These are phyloP conservation scores for Tetracladium maxilliforme DNA, from an alignment of 2,329 filamentous ascomycete species.

Conservation along the genomic window DNA sequence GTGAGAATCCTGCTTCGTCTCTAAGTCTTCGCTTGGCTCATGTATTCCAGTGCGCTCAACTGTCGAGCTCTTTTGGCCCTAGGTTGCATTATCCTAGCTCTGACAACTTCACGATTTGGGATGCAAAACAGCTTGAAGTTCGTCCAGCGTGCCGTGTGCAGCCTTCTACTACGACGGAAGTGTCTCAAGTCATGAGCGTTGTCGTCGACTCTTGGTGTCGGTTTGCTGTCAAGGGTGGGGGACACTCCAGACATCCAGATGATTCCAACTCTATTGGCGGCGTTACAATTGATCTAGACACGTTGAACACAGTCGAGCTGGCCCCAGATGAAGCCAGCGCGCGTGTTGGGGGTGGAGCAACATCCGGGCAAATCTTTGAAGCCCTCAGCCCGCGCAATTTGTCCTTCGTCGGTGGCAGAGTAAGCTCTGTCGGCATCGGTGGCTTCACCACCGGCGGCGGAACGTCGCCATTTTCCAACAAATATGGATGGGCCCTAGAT, in stretches of 20 bases:
- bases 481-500: conserved; percentile 10
- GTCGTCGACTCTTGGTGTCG: conserved; percentile 3
- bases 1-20: no score
- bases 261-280: conserved; percentile 16
- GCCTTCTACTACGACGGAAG: conserved; percentile 4
- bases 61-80: conserved; percentile 1
- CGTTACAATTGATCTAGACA: conserved; percentile 16
- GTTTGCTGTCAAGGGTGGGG: conserved; percentile 19
- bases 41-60: conserved; percentile 1
- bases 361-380: conserved; percentile 11
- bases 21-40: no score
- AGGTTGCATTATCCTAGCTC: conserved; percentile 1
- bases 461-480: conserved; percentile 15
- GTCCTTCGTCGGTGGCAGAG: conserved; percentile 5
- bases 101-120: conserved; percentile 7
- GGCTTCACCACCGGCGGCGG: conserved; percentile 10
- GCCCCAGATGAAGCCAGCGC: conserved; percentile 11
- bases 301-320: conserved; percentile 11
- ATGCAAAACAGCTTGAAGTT: conserved; percentile 7
- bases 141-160: conserved; percentile 6
- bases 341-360: conserved; percentile 10
- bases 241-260: conserved; percentile 16
- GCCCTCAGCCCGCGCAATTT: conserved; percentile 9
- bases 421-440: conserved; percentile 4
- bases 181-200: conserved; percentile 2